Conservation (phyloP, 1,284 basidiomycete genomes). For the Apiotrichum akiyoshidainum region DNA sequence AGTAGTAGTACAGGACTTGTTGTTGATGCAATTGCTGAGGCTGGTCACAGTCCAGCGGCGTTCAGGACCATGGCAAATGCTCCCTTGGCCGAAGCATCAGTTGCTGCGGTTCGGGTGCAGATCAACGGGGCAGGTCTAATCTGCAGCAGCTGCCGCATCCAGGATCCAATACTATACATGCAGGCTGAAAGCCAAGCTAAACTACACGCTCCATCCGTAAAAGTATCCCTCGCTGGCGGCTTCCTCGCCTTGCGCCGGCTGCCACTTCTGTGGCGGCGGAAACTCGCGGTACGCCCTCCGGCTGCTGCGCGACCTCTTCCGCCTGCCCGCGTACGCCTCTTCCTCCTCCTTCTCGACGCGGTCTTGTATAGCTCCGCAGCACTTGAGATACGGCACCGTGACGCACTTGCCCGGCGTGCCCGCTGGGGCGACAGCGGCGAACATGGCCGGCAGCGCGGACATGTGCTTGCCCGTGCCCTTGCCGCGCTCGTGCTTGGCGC, state of each 20-base stretch:
- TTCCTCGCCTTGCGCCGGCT: background rate
- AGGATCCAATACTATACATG: no score
- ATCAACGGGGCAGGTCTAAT: no score
- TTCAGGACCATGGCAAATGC: no score
- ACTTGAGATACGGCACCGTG: background rate
- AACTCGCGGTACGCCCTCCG: background rate
- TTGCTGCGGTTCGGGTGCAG: no score
- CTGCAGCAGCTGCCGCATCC: no score
- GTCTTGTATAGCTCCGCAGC: no score
- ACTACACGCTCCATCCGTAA: conserved; percentile 6
- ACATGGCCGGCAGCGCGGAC: background rate
- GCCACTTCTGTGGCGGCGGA: background rate
- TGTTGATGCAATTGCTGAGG: no score
- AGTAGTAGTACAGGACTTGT: no score
- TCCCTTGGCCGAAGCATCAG: no score
- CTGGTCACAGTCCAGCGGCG: no score
- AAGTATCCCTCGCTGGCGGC: conserved; percentile 2
- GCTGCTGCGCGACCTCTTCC: background rate
- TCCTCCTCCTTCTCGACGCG: background rate
- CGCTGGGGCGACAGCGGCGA: background rate
- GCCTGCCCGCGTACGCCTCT: background rate
- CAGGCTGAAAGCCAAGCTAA: background rate
- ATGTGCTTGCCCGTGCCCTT: background rate
- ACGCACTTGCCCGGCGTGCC: background rate
- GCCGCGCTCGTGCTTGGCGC: background rate